Base-by-base conservation (phyloP, 768 basidiomycete species). In the Suillus weaverae region DNA sequence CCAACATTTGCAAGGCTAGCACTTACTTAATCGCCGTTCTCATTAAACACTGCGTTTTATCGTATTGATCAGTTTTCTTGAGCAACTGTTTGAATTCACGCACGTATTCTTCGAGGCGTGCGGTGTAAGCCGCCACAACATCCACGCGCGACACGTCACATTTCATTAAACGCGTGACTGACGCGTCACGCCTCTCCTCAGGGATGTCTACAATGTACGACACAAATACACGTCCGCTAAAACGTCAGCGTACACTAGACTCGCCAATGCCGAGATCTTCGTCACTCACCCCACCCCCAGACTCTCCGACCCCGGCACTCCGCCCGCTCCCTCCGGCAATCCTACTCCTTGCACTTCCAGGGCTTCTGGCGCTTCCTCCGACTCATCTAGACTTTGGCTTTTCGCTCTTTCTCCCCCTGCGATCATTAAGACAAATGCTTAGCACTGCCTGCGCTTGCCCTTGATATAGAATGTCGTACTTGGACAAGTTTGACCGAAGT, bases 401-500 rank as follows among this genome's bases (percentile, higher is more conserved):
- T 8, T 86, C 89, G 0, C 78, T 91, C 1, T 79, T 78, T 30
- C 68, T 90, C 5, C 87, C 90, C 0, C 71, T 86, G 2, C 72
- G 80, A 53, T 85, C 91, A 0, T 71, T 92, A 11, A 76, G 84
- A 51, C 82, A 80, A 80, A 67, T 90, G 88, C 72, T 79, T 91
- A 14, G 68, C 76, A 0, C 67, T 86, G 0, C 77, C 79, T 3
- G 78, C 81, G 14, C 77, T 92, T 1, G 83, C 86, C 6, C 81
- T 83, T 6, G 83, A 84, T 60, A 72, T 87, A 10, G 90, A 92
- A 69, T 92, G 89, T 70, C 79, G 86, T 9, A 89, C 89, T 1
- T 91, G 88, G 86, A 86, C 86, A 1, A 83, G 84, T 11, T 68
- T 92, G 0, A 90, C 86, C 0, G 91, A 93, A 73, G 69, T 90